Evolutionary conservation across 2,329 filamentous ascomycete genomes (phyloP).

Genomic region (Pezicula radicicola): DNA sequence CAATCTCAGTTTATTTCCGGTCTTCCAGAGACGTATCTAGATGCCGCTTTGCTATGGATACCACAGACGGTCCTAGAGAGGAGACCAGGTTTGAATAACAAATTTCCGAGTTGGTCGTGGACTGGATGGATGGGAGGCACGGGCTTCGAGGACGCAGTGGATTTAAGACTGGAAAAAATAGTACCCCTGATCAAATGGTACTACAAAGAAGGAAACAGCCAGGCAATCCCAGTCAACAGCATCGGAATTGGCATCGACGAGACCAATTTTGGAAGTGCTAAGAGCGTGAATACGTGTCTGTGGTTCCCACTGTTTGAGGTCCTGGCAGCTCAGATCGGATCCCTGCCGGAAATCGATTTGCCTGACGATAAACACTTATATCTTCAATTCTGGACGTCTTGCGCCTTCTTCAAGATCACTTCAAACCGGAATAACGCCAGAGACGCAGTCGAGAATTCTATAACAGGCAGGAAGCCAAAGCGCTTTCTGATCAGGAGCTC

Average conservation of each 20-base stretch:
- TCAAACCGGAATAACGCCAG: background rate
- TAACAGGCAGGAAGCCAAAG: background rate
- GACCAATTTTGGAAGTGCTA: background rate
- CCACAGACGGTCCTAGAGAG: no score
- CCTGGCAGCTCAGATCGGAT: background rate
- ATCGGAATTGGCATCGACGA: background rate
- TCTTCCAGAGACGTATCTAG: no score
- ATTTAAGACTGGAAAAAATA: background rate
- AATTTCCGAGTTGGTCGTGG: background rate
- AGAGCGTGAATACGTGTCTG: background rate
- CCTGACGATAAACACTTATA: background rate
- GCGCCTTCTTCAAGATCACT: background rate
- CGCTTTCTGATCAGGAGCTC: background rate
- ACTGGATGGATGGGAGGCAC: background rate
- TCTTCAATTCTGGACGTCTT: background rate
- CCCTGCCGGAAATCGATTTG: background rate
- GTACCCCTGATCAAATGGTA: background rate
- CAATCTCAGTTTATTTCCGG: no score
- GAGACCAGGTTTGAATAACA: no score
- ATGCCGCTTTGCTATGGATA: no score
- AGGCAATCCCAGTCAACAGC: background rate
- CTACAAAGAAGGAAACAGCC: background rate
- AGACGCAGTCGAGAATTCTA: background rate
- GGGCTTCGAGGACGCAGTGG: background rate
- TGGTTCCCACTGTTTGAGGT: background rate